phyloP scores from a whole-genome alignment of 225 moss, liverwort and hornwort species.

The Straminergon stramineum region DNA sequence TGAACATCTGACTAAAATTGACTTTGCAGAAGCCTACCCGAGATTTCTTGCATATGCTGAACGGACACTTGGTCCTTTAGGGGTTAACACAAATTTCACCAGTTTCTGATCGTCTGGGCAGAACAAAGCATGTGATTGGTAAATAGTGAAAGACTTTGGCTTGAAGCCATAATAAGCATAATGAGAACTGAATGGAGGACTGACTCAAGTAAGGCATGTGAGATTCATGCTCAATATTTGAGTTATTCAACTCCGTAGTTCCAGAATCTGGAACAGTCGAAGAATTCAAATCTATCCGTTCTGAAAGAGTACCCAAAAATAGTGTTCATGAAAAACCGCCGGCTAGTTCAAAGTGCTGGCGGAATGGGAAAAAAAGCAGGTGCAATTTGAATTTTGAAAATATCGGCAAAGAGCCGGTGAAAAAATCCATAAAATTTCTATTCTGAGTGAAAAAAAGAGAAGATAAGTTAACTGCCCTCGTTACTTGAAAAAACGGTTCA shows the following conservation, averaged over 20 bases:
- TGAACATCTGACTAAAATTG: too few species aligned
- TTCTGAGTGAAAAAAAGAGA: not conserved
- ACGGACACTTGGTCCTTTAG: too few species aligned
- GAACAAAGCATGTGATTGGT: not conserved
- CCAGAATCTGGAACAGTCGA: not conserved
- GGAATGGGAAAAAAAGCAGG: not conserved
- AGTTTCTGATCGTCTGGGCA: too few species aligned
- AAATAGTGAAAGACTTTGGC: too few species aligned
- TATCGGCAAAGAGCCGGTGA: not conserved
- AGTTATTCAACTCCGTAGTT: not conserved
- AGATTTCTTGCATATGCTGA: too few species aligned
- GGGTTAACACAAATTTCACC: not conserved
- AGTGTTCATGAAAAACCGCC: accelerated
- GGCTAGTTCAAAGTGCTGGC: not conserved
- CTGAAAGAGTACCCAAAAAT: not conserved
- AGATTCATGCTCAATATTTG: not conserved
- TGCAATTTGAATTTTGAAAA: not conserved
- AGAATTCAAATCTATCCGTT: not conserved
- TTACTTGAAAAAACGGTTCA: not conserved
- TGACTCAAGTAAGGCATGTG: too few species aligned
- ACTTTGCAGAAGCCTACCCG: too few species aligned
- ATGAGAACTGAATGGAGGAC: not conserved
- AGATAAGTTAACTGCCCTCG: not conserved
- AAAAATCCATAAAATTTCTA: not conserved
- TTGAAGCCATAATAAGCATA: not conserved